Conservation (phyloP, 176 grass and related monocot species). For the Zoysia japonica region DNA sequence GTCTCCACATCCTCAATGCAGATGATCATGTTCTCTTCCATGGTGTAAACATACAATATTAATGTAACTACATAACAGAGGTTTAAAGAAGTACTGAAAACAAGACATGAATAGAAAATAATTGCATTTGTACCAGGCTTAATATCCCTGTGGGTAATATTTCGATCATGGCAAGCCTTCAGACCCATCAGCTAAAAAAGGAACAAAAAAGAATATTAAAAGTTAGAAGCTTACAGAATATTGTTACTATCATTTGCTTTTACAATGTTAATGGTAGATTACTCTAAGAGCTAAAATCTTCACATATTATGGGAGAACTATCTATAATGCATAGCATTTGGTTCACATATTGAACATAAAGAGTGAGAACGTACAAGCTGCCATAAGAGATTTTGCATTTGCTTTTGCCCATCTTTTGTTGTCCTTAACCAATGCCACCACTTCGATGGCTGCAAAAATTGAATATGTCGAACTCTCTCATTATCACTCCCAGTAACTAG, state of each 20-base stretch:
- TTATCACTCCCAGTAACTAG: conserved; percentile 64
- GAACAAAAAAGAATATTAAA: conserved; percentile 18
- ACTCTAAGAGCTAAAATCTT: conserved; percentile 16
- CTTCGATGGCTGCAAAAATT: conserved; percentile 76
- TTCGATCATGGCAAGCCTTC: conserved; percentile 88
- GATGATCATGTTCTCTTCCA: conserved; percentile 95
- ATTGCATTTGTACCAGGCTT: conserved; percentile 78
- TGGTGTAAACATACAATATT: conserved; percentile 42
- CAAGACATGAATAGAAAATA: conserved; percentile 20
- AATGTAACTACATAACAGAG: conserved; percentile 27
- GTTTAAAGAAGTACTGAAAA: conserved; percentile 24
- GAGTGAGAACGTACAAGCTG: conserved; percentile 70
- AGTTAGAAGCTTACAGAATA: conserved; percentile 16
- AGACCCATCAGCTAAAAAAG: conserved; percentile 70
- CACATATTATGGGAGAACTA: conserved; percentile 12
- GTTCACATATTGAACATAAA: conserved; percentile 28
- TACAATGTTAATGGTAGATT: neutral
- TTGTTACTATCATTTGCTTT: neutral
- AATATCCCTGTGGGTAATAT: conserved; percentile 95
- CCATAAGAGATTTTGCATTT: conserved; percentile 92
- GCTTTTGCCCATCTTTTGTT: conserved; percentile 73
- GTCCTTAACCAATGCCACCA: conserved; percentile 98
- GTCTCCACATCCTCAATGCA: conserved; percentile 92
- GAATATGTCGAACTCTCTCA: conserved; percentile 64
- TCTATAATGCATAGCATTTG: conserved; percentile 13